Conservation (phyloP, 495 filamentous ascomycete species). For the Penicillium lividum region DNA sequence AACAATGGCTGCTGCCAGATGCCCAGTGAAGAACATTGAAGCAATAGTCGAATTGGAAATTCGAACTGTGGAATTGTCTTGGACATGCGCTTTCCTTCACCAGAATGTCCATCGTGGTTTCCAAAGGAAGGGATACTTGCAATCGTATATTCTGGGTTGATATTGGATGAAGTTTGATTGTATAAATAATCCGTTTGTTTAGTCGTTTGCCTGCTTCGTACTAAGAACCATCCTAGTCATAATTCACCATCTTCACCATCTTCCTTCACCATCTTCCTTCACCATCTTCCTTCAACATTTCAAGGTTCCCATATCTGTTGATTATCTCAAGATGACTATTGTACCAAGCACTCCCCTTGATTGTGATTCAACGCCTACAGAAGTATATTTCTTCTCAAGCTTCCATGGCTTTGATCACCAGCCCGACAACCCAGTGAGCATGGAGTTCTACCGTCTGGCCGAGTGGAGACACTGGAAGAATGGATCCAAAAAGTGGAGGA, state of each 20-base stretch:
- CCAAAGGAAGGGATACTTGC: not conserved
- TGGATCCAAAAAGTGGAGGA: constrained; percentile 20
- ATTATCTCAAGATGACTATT: not conserved
- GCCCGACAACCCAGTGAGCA: constrained; percentile 10
- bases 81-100: not conserved
- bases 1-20: constrained; percentile 2
- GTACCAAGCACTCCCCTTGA: not conserved
- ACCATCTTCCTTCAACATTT: not conserved
- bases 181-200: not conserved
- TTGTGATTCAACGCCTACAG: not conserved
- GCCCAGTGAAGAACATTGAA: constrained; percentile 7
- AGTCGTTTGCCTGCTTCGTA: not conserved
- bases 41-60: not conserved
- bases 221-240: not conserved
- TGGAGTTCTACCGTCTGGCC: constrained; percentile 27
- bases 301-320: not conserved
- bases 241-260: not conserved
- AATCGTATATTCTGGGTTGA: no score
- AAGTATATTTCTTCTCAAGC: constrained; percentile 1
- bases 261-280: not conserved
- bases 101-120: not conserved
- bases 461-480: constrained; percentile 21
- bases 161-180: not conserved
- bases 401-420: constrained; percentile 2
- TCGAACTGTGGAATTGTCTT: no score